Percentiles rank a stretch among this genome's conserved stretches.
Evolutionary conservation across 164 flowering plant species (phyloP).

Genomic region (Macadamia tetraphylla): DNA sequence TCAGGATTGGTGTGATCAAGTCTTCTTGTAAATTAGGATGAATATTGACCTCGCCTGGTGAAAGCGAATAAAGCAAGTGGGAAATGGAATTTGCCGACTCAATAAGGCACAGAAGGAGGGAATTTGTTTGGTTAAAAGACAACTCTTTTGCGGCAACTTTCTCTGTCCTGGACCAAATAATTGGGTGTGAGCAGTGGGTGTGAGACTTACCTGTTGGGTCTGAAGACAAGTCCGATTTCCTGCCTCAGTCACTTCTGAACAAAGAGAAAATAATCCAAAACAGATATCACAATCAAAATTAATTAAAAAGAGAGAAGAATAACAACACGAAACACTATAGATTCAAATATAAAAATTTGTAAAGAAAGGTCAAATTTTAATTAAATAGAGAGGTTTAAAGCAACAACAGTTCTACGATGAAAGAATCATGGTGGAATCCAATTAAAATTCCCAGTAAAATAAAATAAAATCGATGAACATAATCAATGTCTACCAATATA

Average conservation of each 20-base stretch:
- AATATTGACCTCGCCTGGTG: slow-evolving; percentile 19
- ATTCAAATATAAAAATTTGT: too few species aligned
- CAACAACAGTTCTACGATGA: too few species aligned
- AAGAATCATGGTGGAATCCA: too few species aligned
- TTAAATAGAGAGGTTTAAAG: too few species aligned
- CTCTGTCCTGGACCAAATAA: slow-evolving; percentile 47
- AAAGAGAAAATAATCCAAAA: slow-evolving; percentile 11
- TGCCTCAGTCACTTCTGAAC: slow-evolving; percentile 60
- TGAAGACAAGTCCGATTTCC: slow-evolving; percentile 64
- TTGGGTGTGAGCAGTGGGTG: slow-evolving; percentile 64
- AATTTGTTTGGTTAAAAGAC: slow-evolving; percentile 53
- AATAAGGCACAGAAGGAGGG: slow-evolving; percentile 66
- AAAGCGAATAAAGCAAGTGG: slow-evolving; percentile 49
- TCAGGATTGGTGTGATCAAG: slow-evolving; percentile 65
- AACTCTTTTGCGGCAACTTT: slow-evolving; percentile 75
- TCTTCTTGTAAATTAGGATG: slow-evolving; percentile 70
- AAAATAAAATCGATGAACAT: too few species aligned
- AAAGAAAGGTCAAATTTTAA: too few species aligned
- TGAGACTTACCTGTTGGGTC: slow-evolving; percentile 56
- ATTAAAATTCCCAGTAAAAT: too few species aligned
- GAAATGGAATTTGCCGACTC: slow-evolving; percentile 46
- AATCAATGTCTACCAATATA: too few species aligned
- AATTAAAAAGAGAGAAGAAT: too few species aligned
- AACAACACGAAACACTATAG: too few species aligned
- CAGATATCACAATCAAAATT: too few species aligned